These are phyloP conservation scores for Lentinus brumalis DNA, from an alignment of 768 basidiomycete species.

Conservation along the genomic window DNA sequence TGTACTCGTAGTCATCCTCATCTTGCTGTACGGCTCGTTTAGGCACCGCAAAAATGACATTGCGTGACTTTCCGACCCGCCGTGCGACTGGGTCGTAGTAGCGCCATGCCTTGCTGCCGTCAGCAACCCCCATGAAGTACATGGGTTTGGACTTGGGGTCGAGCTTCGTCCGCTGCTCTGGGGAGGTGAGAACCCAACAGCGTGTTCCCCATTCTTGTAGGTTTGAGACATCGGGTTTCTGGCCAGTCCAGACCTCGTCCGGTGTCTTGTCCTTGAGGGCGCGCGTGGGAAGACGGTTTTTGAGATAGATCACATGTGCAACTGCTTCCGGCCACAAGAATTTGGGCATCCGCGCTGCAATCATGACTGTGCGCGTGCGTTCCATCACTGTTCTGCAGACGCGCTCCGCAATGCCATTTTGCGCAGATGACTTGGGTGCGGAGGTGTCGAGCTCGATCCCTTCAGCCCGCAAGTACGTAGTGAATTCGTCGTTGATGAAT, in stretches of 20 bases:
- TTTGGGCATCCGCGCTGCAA: slow-evolving; percentile 17
- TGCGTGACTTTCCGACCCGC: slow-evolving; percentile 3
- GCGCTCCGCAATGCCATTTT: slow-evolving; percentile 30
- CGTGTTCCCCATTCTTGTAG: slow-evolving; percentile 25
- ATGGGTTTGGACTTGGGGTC: slow-evolving; percentile 18
- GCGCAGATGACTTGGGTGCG: slow-evolving; percentile 22
- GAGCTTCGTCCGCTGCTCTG: slow-evolving; percentile 13
- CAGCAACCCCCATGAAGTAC: slow-evolving; percentile 25
- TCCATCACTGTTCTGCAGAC: slow-evolving; percentile 24
- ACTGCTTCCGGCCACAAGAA: slow-evolving; percentile 28
- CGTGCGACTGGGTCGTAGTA: slow-evolving; percentile 14
- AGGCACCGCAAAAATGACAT: slow-evolving; percentile 3
- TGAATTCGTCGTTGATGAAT: slow-evolving; percentile 15
- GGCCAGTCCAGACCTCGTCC: slow-evolving; percentile 24
- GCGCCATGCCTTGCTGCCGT: slow-evolving; percentile 24
- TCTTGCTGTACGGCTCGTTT: background rate
- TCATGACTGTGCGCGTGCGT: slow-evolving; percentile 20
- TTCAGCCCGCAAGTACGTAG: slow-evolving; percentile 9
- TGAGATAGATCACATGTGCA: slow-evolving; percentile 18
- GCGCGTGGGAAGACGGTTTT: slow-evolving; percentile 23
- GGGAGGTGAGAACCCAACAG: slow-evolving; percentile 16
- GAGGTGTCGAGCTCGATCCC: slow-evolving; percentile 25
- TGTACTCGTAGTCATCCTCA: slow-evolving; percentile 3
- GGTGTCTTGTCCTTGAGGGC: slow-evolving; percentile 22
- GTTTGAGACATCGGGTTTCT: slow-evolving; percentile 26